Conservation (phyloP, 345 rosid genomes). For the Populus alba region DNA sequence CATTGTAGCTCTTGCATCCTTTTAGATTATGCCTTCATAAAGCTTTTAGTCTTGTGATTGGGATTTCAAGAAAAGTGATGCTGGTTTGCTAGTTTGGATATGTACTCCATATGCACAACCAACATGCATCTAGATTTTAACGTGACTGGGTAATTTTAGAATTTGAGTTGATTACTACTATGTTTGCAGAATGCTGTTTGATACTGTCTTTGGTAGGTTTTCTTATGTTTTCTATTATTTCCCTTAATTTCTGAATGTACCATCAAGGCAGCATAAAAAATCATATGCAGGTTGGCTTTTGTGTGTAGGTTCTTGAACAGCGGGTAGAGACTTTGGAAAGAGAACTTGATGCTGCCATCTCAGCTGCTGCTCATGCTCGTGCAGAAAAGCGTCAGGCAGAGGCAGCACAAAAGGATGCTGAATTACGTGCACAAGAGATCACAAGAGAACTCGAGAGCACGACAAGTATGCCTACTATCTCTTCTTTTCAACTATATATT, state of each 20-base stretch:
- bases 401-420: constrained; percentile 84
- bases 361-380: constrained; percentile 93
- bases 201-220: not conserved
- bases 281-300: constrained; percentile 8
- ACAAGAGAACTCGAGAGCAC: constrained; percentile 95
- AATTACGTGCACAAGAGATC: constrained; percentile 67
- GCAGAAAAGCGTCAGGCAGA: constrained; percentile 92
- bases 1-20: not conserved
- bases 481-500: not conserved
- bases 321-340: constrained; percentile 92
- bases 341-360: constrained; percentile 93
- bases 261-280: not conserved
- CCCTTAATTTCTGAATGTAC: not conserved
- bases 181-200: not conserved
- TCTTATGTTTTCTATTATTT: not conserved
- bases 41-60: not conserved
- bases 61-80: not conserved
- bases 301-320: constrained; percentile 82
- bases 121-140: not conserved
- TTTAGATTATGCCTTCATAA: not conserved
- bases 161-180: not conserved
- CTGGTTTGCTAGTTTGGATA: not conserved
- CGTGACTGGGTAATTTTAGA: not conserved
- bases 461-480: constrained; percentile 45
- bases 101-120: not conserved